Base-by-base conservation (phyloP, 768 basidiomycete species). In the Pilatotrama ljubarskyi region DNA sequence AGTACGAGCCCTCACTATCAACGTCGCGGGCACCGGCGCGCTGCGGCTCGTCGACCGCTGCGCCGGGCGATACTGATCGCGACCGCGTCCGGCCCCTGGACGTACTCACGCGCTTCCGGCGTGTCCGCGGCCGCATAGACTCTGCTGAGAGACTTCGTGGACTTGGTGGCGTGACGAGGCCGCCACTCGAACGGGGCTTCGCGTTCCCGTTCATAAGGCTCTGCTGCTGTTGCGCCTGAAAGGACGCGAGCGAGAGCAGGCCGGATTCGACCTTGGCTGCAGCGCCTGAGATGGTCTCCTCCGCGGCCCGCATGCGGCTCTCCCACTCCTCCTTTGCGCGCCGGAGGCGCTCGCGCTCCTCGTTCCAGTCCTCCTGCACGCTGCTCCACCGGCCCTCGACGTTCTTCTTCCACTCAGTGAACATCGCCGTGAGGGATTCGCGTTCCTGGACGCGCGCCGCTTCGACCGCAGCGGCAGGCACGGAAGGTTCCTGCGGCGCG, bases 291-390 rank as follows among this genome's bases (percentile, higher is more conserved):
- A 88, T 63, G 3, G 82, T 79, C 14, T 76, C 73, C 64, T 87
- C 85, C n/a, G 86, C 75, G 9, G 72, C 71, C 13, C 79, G 76
- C 52, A 82, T 76, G 55, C 84, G 80, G 6, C 59, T 74, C 73
- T 95, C 95, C 88, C 90, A 95, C 65, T 95, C 91, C 41, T 90
- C 86, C 48, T 87, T 80, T 13, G 91, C 92, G 18, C 80, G 77
- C 40, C 80, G 78, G 11, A 97, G 78, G 18, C 91, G 79, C 61
- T 88, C 88, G 4, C 93, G 80, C 73, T 97, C 95, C 37, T 82
- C 78, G 1, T 80, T 80, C 93, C 93, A 97, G 55, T 90, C 89
- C 64, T 91, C 87, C 66, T 87, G 84, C 32, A 95, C 86, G 26
- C 73, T 76, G 36, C 77, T 82, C 92, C 92, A 95, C 50, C 87